phyloP scores from a whole-genome alignment of 345 rosid species.

The Turritis glabra region DNA sequence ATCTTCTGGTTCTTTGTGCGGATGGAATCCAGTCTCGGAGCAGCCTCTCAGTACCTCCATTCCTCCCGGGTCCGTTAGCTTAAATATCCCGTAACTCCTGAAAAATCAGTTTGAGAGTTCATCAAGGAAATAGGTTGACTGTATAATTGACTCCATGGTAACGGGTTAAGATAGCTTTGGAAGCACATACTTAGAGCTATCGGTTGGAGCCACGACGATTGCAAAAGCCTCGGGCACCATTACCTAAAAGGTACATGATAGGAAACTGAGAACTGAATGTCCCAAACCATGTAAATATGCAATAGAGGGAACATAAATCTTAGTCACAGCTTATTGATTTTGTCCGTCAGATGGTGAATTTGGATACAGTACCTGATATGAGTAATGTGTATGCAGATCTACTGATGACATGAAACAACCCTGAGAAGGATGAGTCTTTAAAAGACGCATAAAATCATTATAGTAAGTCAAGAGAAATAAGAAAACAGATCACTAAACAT shows the following conservation, averaged over 20 bases:
- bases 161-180: background rate
- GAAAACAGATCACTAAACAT: background rate
- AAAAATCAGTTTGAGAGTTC: slow-evolving; percentile 5
- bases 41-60: slow-evolving; percentile 69
- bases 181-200: slow-evolving; percentile 60
- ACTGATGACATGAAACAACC: slow-evolving; percentile 91
- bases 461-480: background rate
- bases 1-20: slow-evolving; percentile 67
- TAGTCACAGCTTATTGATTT: no score
- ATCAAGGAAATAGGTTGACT: background rate
- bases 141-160: background rate
- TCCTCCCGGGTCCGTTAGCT: slow-evolving; percentile 74
- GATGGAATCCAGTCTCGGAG: slow-evolving; percentile 71
- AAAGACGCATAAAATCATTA: slow-evolving; percentile 18
- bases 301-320: no score
- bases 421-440: slow-evolving; percentile 96
- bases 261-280: background rate
- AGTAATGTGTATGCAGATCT: slow-evolving; percentile 89
- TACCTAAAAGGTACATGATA: slow-evolving; percentile 44
- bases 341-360: background rate
- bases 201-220: slow-evolving; percentile 90
- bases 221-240: slow-evolving; percentile 96
- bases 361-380: slow-evolving; percentile 35
- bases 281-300: background rate
- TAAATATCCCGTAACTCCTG: slow-evolving; percentile 75